A percentile compares a stretch with the other conserved stretches of the same genome.
Evolutionary conservation across 306 rosid genomes (phyloP).

Genomic region (Calophaca sinica): DNA sequence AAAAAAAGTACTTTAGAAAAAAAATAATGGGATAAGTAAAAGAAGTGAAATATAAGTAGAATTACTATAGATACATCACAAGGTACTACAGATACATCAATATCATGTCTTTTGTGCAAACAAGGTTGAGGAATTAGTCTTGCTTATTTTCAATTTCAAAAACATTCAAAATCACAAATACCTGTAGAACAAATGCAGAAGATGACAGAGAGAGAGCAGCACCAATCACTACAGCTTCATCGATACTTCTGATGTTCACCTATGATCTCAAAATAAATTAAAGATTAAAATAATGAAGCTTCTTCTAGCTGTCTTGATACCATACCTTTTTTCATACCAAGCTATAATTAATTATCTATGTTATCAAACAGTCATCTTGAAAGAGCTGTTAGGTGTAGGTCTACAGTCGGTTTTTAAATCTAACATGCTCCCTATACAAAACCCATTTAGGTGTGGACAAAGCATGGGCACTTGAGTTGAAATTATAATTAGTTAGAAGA

Average conservation of each 20-base stretch:
- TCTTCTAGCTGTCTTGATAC: slow-evolving; percentile 23
- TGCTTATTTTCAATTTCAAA: slow-evolving; percentile 7
- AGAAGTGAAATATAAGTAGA: slow-evolving; percentile 18
- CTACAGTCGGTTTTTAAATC: slow-evolving; percentile 4
- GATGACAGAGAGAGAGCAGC: slow-evolving; percentile 98
- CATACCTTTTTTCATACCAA: slow-evolving; percentile 12
- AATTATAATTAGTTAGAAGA: slow-evolving; percentile 35
- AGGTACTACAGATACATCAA: slow-evolving; percentile 39
- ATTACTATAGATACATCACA: slow-evolving; percentile 30
- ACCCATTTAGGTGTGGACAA: slow-evolving; percentile 25
- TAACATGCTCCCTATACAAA: slow-evolving; percentile 5
- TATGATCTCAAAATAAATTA: slow-evolving; percentile 47
- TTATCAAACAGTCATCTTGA: slow-evolving; percentile 22
- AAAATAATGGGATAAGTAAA: background rate
- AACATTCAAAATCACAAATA: slow-evolving; percentile 48
- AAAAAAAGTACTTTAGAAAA: background rate
- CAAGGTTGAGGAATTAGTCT: slow-evolving; percentile 24
- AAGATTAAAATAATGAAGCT: slow-evolving; percentile 35
- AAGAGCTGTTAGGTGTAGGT: slow-evolving; percentile 21
- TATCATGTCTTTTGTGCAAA: slow-evolving; percentile 24
- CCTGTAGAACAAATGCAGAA: slow-evolving; percentile 99
- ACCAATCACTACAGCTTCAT: slow-evolving; percentile 98
- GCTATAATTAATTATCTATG: slow-evolving; percentile 24
- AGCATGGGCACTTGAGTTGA: slow-evolving; percentile 21
- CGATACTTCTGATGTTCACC: slow-evolving; percentile 98